Evolutionary conservation across 768 basidiomycete species (phyloP).

Genomic region (Pulveroboletus sp.): DNA sequence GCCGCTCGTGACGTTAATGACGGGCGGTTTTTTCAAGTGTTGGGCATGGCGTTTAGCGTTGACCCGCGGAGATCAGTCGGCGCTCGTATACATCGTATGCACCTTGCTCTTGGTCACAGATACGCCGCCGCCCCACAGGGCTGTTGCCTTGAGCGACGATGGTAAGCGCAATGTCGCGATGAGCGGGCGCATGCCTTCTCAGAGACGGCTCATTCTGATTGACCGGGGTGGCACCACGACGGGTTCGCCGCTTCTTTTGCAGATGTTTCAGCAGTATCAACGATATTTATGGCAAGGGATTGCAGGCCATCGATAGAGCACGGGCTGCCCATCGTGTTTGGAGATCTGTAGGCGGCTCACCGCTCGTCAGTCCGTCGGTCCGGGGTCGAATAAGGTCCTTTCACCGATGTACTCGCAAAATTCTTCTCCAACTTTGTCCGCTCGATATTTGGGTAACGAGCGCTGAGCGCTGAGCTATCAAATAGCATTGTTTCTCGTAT

Average conservation of each 20-base stretch:
- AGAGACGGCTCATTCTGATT: background rate
- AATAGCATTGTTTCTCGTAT: background rate
- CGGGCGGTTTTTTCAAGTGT: conserved; percentile 2
- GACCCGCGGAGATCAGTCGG: background rate
- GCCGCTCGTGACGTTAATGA: conserved; percentile 6
- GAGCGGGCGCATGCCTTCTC: conserved; percentile 4
- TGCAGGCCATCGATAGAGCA: conserved; percentile 1
- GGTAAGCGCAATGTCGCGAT: conserved; percentile 2
- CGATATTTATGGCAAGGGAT: background rate
- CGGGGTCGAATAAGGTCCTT: conserved; percentile 13
- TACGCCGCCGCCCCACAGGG: background rate
- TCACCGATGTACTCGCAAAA: background rate
- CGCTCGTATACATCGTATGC: background rate
- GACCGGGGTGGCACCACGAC: conserved; percentile 3
- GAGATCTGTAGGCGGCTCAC: background rate
- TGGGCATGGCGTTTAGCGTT: background rate
- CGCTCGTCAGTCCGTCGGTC: conserved; percentile 2
- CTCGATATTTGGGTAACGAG: background rate
- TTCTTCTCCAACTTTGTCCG: background rate
- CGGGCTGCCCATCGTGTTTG: conserved; percentile 3
- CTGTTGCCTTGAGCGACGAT: background rate
- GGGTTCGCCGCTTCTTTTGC: conserved; percentile 7
- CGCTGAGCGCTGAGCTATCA: too few species aligned
- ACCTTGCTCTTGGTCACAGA: conserved; percentile 1
- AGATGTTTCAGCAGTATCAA: conserved; percentile 5